Base-by-base conservation (phyloP, 2,329 filamentous ascomycete genomes). In the Rhinocladiella mackenziei region DNA sequence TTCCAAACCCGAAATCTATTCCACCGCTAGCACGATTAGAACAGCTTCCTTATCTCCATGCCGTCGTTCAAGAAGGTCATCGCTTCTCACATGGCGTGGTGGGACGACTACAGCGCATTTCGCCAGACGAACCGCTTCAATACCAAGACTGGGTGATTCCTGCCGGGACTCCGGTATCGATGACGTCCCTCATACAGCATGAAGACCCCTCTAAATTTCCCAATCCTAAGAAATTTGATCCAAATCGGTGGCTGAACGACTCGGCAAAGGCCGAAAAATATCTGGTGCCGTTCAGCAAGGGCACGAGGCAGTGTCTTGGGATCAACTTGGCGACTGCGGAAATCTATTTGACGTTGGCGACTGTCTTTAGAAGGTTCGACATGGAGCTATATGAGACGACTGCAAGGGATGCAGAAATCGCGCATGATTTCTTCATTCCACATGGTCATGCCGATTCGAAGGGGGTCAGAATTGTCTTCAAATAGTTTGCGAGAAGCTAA, bases 301-400 rank as follows among this genome's bases (percentile, higher is more conserved):
- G 71, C 1, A 64, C 63, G 3, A 56, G 70, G 10, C 55, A 56
- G 8, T 73, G 70, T 49, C 51, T 73, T 9, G 69, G 70, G 0
- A 60, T 69, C 8, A 66, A 65, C 30, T 42, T 56, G 7, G 54
- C 54, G 4, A 43, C 43, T 19, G 51, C 51, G 3, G 54, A 55
- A 41, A 41, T 56, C 15, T 56, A 53, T 28, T 25, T 56, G 17
- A 42, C 46, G 8, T 17, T 56, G 2, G 54, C 54, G 20, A 38
- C 39, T 4, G 11, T 56, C 9, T 35, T 53, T 17, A 17, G 39
- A 3, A 28, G 50, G 1, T 53, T 54, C 40, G 45, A 55, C 17
- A 19, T 57, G 17, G 53, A 57, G 20, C 23, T 50, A 10, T 54
- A 43, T 25, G 48, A 55, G 28, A 57, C 54, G 2, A 50, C 46